phyloP scores from a whole-genome alignment of 257 asterid species.

The Salvia rosmarinus region DNA sequence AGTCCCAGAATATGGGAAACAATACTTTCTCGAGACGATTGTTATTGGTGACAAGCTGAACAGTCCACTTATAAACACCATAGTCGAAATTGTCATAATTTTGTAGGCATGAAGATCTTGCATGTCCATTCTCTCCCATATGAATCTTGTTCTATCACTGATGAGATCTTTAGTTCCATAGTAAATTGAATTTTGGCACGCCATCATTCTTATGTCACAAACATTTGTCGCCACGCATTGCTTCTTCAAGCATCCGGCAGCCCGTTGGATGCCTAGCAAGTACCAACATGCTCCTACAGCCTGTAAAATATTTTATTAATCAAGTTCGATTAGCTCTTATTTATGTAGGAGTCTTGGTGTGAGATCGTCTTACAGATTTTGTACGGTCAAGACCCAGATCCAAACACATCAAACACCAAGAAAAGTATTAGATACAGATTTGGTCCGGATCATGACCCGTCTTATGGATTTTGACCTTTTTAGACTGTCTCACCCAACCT shows the following conservation, averaged over 20 bases:
- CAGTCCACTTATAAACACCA: slow-evolving; percentile 96
- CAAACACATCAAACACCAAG: too few species aligned
- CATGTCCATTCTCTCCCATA: slow-evolving; percentile 65
- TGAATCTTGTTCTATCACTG: slow-evolving; percentile 46
- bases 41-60: slow-evolving; percentile 75
- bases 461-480: too few species aligned
- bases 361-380: too few species aligned
- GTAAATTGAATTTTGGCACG: slow-evolving; percentile 56
- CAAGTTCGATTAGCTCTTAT: too few species aligned
- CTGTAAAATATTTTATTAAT: too few species aligned
- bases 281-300: slow-evolving; percentile 91
- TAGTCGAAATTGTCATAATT: slow-evolving; percentile 63
- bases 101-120: slow-evolving; percentile 61
- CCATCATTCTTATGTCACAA: slow-evolving; percentile 48
- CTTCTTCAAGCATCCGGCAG: slow-evolving; percentile 61
- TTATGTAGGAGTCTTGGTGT: too few species aligned
- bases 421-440: too few species aligned
- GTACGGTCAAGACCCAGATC: too few species aligned
- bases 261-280: slow-evolving; percentile 73
- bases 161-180: slow-evolving; percentile 58
- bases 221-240: slow-evolving; percentile 45
- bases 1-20: slow-evolving; percentile 96
- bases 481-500: too few species aligned
- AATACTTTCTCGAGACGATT: slow-evolving; percentile 85
- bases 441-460: too few species aligned